Conservation (phyloP, 306 rosid genomes). For the Psophocarpus tetragonolobus region DNA sequence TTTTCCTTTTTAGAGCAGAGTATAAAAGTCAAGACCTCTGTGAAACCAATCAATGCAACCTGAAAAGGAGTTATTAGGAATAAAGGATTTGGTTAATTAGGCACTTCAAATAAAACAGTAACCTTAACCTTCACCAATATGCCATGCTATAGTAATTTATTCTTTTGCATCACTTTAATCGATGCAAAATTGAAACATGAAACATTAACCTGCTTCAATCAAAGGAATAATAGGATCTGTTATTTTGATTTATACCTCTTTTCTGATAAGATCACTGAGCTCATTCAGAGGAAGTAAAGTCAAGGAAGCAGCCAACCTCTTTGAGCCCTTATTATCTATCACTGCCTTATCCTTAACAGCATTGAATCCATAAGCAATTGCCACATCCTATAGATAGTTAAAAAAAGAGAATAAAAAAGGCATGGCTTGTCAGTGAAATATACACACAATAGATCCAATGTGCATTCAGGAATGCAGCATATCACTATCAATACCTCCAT, state of each 20-base stretch:
- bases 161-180: not conserved
- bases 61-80: slow-evolving; percentile 38
- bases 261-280: slow-evolving; percentile 74
- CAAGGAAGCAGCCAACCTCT: slow-evolving; percentile 71
- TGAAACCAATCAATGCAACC: slow-evolving; percentile 84
- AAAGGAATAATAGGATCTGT: not conserved
- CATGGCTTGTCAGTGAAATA: slow-evolving; percentile 24
- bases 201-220: slow-evolving; percentile 18
- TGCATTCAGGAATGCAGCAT: not conserved
- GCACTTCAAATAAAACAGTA: slow-evolving; percentile 17
- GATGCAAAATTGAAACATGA: not conserved
- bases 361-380: slow-evolving; percentile 89
- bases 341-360: slow-evolving; percentile 78
- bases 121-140: slow-evolving; percentile 7
- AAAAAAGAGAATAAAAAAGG: not conserved
- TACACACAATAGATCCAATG: slow-evolving; percentile 4
- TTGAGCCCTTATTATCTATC: slow-evolving; percentile 76
- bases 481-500: slow-evolving; percentile 69
- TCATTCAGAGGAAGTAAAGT: slow-evolving; percentile 75
- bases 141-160: slow-evolving; percentile 10
- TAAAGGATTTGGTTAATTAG: slow-evolving; percentile 21
- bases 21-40: slow-evolving; percentile 88
- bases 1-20: slow-evolving; percentile 83
- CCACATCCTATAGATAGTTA: slow-evolving; percentile 72
- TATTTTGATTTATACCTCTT: slow-evolving; percentile 56